Evolutionary conservation across 768 basidiomycete species (phyloP).

Genomic region (Collybiopsis confluens): DNA sequence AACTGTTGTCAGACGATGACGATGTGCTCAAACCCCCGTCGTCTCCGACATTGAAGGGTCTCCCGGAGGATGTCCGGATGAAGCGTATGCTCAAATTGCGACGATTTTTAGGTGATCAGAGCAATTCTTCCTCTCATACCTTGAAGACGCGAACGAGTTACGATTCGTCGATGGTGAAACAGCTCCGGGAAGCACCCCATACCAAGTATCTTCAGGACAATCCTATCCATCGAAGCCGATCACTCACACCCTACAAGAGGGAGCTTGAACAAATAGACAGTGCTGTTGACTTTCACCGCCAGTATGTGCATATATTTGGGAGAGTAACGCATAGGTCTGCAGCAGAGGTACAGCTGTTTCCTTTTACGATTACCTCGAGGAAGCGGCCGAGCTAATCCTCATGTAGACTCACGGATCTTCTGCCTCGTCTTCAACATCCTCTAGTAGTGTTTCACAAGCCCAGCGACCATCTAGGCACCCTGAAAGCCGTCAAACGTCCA

Average conservation of each 20-base stretch:
- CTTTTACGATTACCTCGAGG: not conserved
- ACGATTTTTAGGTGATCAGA: constrained; percentile 28
- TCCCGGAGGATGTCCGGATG: constrained; percentile 21
- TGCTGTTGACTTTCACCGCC: constrained; percentile 15
- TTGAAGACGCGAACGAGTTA: constrained; percentile 7
- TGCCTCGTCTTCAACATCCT: not conserved
- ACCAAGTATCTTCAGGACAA: no score
- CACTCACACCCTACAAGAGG: constrained; percentile 1
- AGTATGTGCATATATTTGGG: constrained; percentile 19
- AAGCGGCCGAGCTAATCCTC: not conserved
- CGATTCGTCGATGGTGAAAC: constrained; percentile 1
- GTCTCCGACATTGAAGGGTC: not conserved
- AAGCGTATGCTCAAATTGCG: constrained; percentile 31
- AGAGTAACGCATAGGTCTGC: constrained; percentile 2
- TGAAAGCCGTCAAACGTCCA: not conserved
- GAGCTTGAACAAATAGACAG: not conserved
- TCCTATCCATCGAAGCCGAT: constrained; percentile 9
- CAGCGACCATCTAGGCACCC: not conserved
- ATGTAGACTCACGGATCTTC: not conserved
- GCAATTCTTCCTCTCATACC: constrained; percentile 13
- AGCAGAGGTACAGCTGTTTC: not conserved
- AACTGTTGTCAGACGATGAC: not conserved
- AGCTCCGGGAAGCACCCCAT: no score
- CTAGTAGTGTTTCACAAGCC: not conserved
- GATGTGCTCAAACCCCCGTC: not conserved